Conservation (phyloP, 2,329 filamentous ascomycete genomes). For the Epichloe amarillans region DNA sequence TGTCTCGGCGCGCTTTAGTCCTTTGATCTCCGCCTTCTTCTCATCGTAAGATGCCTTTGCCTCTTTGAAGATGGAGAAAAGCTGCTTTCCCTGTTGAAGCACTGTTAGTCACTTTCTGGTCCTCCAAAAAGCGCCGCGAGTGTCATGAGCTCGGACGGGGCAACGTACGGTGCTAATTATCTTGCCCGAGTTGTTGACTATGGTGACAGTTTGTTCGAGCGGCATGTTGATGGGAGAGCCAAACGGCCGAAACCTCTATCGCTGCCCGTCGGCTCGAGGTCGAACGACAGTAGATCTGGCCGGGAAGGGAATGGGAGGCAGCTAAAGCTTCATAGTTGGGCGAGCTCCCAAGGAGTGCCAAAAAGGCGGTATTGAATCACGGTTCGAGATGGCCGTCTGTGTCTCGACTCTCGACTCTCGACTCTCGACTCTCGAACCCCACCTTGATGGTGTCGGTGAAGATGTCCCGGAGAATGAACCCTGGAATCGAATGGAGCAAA, state of each 20-base stretch:
- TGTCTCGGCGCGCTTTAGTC: constrained; percentile 49
- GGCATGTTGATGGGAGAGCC: constrained; percentile 18
- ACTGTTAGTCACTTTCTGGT: neutral
- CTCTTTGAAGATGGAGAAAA: constrained; percentile 84
- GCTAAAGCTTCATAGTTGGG: neutral
- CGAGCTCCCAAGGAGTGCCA: neutral
- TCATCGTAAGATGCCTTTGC: constrained; percentile 79
- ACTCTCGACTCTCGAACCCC: constrained; percentile 1
- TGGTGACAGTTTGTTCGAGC: constrained; percentile 62
- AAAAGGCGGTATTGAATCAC: constrained; percentile 1
- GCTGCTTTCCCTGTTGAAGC: constrained; percentile 61
- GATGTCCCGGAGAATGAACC: constrained; percentile 4
- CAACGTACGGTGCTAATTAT: constrained; percentile 70
- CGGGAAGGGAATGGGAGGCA: neutral
- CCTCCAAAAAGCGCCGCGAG: neutral
- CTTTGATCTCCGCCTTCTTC: constrained; percentile 69
- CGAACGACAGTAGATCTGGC: neutral
- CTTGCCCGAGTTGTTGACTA: constrained; percentile 84
- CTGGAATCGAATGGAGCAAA: constrained; percentile 5
- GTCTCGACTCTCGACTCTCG: neutral
- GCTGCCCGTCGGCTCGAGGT: neutral
- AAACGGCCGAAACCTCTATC: neutral
- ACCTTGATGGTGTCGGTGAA: constrained; percentile 9
- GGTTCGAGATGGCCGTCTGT: neutral
- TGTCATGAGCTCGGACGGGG: neutral